Evolutionary conservation across 73 alveolate species (phyloP).

Genomic region (Tetrahymena elliotti): DNA sequence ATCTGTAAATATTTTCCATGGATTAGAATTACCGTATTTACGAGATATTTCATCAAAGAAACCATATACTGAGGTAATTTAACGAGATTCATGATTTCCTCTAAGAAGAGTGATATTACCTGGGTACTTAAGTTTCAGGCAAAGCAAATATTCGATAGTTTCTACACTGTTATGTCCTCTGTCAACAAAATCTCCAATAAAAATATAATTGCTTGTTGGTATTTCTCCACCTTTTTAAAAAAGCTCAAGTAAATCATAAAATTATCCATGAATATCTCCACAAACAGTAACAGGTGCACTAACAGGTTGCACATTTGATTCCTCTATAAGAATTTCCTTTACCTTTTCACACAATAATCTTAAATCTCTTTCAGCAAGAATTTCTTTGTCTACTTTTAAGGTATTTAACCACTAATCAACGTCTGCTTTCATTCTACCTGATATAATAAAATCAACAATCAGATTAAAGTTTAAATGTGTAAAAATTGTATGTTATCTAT

Average conservation of each 20-base stretch:
- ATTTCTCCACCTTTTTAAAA: conserved; percentile 66
- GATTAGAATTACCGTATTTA: conserved; percentile 92
- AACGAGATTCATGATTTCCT: conserved; percentile 90
- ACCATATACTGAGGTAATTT: conserved; percentile 82
- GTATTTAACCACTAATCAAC: not conserved
- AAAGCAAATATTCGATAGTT: conserved; percentile 79
- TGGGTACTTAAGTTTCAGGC: conserved; percentile 83
- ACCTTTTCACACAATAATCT: conserved; percentile 79
- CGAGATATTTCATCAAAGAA: conserved; percentile 87
- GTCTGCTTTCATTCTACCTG: not conserved
- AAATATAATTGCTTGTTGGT: conserved; percentile 58
- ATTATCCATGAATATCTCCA: conserved; percentile 98
- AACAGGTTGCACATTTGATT: conserved; percentile 90
- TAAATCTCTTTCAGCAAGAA: conserved; percentile 72
- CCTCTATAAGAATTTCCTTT: conserved; percentile 75
- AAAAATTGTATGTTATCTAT: too few relatives aligned
- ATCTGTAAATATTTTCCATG: conserved; percentile 92
- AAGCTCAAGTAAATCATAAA: conserved; percentile 84
- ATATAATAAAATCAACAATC: not conserved
- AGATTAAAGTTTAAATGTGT: too few relatives aligned
- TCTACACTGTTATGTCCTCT: conserved; percentile 91
- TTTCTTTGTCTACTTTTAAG: not conserved
- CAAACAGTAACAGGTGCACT: conserved; percentile 93
- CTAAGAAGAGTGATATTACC: conserved; percentile 76
- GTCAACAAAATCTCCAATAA: conserved; percentile 86